A percentile compares a stretch with the other conserved stretches of the same genome.
These are phyloP conservation scores for Pichia sp. DNA, from an alignment of 1,139 yeast species.

Conservation along the genomic window DNA sequence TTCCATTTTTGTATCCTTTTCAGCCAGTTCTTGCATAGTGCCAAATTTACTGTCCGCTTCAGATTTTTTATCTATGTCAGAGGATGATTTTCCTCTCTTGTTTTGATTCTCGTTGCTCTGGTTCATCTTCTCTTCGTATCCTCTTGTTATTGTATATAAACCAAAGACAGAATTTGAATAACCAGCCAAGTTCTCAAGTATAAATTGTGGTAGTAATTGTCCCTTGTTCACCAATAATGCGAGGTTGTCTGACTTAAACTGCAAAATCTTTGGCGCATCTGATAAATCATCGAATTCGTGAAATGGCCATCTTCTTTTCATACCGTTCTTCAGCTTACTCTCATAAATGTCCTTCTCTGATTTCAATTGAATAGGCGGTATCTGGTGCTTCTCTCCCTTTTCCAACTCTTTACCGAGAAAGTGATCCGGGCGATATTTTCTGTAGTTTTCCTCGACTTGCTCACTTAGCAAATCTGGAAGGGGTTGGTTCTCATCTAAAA, in stretches of 20 bases:
- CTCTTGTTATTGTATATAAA: slow-evolving; percentile 30
- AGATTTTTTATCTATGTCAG: neutral
- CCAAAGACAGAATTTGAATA: slow-evolving; percentile 28
- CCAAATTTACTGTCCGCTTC: neutral
- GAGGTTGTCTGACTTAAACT: slow-evolving; percentile 34
- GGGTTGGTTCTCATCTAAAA: slow-evolving; percentile 55
- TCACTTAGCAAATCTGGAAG: slow-evolving; percentile 47
- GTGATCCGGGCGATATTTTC: slow-evolving; percentile 29
- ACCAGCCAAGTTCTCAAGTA: slow-evolving; percentile 23
- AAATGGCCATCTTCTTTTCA: slow-evolving; percentile 26
- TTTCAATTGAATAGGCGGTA: slow-evolving; percentile 16
- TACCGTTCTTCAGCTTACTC: slow-evolving; percentile 17
- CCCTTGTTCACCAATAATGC: slow-evolving; percentile 35
- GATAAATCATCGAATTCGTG: slow-evolving; percentile 24
- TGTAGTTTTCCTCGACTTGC: slow-evolving; percentile 57
- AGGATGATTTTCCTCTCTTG: neutral
- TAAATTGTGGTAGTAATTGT: slow-evolving; percentile 24
- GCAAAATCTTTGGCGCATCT: slow-evolving; percentile 30
- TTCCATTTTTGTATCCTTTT: neutral
- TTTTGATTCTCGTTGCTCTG: slow-evolving; percentile 12
- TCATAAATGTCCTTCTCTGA: slow-evolving; percentile 24
- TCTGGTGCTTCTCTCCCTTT: slow-evolving; percentile 5
- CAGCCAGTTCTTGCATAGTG: slow-evolving; percentile 1
- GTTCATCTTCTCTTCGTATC: slow-evolving; percentile 23
- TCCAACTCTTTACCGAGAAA: slow-evolving; percentile 7